Base-by-base conservation (phyloP, 2,329 filamentous ascomycete genomes). In the Fusarium siculi region DNA sequence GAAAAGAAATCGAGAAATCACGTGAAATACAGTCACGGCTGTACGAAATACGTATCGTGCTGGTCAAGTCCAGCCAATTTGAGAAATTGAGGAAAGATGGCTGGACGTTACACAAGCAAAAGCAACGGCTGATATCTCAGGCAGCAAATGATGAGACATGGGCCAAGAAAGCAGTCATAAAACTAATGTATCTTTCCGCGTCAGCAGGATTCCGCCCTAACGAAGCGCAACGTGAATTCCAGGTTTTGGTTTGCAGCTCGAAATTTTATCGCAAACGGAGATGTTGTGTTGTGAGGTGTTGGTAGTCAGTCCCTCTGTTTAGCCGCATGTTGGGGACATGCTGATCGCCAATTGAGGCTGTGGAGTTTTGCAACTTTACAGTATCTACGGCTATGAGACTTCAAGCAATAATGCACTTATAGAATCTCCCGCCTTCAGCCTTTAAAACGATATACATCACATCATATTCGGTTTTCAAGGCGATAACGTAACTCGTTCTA, bases 401-500 rank as follows among this genome's bases (percentile, higher is more conserved):
- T 3, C n/a, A 4, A 23, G 1, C 14, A 2, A 10, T 10, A 23
- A 18, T 43, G 2, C 6, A 11, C 11, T 18, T 23, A 11, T 23
- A 4, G 9, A 5, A 18, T 43, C 0, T 18, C 42, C 16, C 18
- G 7, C n/a, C 42, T 18, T 12, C 7, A 25, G 16, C n/a, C 5
- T 44, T 44, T 4, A 3, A 8, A 25, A 5, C 10, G n/a, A 44
- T 18, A 44, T 18, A 18, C 7, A 25, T 25, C n/a, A 44, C n/a
- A 4, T 7, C 2, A 2, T 12, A 25, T 44, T 44, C 42, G 4
- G 2, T 18, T 1, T 10, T 18, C 2, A 6, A 18, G n/a, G 10
- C 0, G 6, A 2, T 5, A 23, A 23, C 9, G 3, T 25, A 12
- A 12, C 10, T 44, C 3, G 1, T 0, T 16, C 10, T 1, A 6